Evolutionary conservation across 2,329 filamentous ascomycete species (phyloP).

Genomic region (Xylariaceae sp.): DNA sequence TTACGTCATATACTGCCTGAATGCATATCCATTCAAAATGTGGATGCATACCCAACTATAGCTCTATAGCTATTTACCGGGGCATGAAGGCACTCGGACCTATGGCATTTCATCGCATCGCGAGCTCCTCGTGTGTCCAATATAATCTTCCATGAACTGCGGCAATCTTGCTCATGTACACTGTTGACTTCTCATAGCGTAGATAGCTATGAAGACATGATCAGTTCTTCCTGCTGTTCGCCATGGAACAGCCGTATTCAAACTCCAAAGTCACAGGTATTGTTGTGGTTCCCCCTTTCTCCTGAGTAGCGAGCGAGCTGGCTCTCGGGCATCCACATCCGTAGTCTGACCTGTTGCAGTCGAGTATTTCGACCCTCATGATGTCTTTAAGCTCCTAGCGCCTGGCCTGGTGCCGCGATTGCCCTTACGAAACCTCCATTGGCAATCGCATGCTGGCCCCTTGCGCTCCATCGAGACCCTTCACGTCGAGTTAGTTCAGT

Average conservation of each 20-base stretch:
- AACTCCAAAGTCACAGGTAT: slow-evolving; percentile 73
- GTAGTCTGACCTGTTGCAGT: slow-evolving; percentile 47
- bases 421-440: slow-evolving; percentile 86
- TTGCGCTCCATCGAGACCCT: slow-evolving; percentile 89
- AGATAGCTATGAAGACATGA: slow-evolving; percentile 30
- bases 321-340: background rate
- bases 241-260: slow-evolving; percentile 62
- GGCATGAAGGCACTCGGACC: no score
- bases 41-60: no score
- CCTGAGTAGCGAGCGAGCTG: background rate
- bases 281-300: slow-evolving; percentile 17
- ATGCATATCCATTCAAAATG: no score
- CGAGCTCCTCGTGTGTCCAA: background rate
- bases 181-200: background rate
- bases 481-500: slow-evolving; percentile 77
- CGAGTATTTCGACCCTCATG: slow-evolving; percentile 92
- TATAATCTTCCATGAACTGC: background rate
- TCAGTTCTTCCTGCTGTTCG: slow-evolving; percentile 32
- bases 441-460: slow-evolving; percentile 90
- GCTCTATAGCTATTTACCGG: no score
- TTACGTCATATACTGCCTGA: no score
- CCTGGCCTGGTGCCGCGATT: slow-evolving; percentile 72
- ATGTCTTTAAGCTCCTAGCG: slow-evolving; percentile 76
- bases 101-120: background rate
- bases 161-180: background rate